Conservation (phyloP, 2,329 filamentous ascomycete genomes). For the Metarhizium sp. region DNA sequence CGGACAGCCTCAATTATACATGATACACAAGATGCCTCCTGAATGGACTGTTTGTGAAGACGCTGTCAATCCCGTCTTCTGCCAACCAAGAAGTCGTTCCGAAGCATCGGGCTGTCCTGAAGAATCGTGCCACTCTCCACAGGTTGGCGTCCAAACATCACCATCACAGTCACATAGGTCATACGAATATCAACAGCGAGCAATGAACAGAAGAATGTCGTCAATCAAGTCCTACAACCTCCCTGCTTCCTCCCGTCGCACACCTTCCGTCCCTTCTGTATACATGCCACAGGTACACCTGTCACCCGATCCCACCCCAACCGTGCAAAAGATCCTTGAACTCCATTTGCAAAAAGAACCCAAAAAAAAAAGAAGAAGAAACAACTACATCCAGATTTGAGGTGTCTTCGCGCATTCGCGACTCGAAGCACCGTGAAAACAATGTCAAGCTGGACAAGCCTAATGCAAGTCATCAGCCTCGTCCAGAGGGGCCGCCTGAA, state of each 20-base stretch:
- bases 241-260: neutral
- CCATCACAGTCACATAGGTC: neutral
- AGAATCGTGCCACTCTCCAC: neutral
- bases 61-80: too few relatives aligned
- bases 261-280: constrained; percentile 7
- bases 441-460: constrained; percentile 1
- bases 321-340: constrained; percentile 21
- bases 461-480: constrained; percentile 15
- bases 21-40: too few relatives aligned
- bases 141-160: neutral
- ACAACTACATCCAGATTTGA: constrained; percentile 28
- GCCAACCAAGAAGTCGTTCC: too few relatives aligned
- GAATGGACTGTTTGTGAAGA: too few relatives aligned
- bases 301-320: constrained; percentile 5
- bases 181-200: neutral
- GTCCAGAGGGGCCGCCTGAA: constrained; percentile 36
- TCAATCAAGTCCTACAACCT: constrained; percentile 12
- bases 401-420: constrained; percentile 2
- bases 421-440: constrained; percentile 2
- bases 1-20: too few relatives aligned
- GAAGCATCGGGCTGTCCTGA: too few relatives aligned
- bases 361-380: constrained; percentile 20
- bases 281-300: constrained; percentile 11
- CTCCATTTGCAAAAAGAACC: constrained; percentile 29
- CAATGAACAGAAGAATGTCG: constrained; percentile 4